These are phyloP conservation scores for Geopyxis carbonaria DNA, from an alignment of 495 filamentous ascomycete species.

Conservation along the genomic window DNA sequence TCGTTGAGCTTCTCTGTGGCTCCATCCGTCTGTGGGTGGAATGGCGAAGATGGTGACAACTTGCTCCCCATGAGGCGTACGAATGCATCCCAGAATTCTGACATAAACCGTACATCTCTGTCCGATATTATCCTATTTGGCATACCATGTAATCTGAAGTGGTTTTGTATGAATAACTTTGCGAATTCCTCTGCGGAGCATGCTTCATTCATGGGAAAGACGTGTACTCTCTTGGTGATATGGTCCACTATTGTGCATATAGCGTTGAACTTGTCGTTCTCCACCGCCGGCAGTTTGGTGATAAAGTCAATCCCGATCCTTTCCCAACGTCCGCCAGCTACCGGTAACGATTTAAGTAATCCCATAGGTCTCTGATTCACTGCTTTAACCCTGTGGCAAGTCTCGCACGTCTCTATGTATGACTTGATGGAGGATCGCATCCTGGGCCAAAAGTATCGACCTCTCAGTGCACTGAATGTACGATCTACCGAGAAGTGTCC, in stretches of 20 bases:
- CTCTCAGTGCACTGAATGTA: neutral
- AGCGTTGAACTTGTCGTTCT: neutral
- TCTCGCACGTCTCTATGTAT: constrained; percentile 1
- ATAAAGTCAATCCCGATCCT: constrained; percentile 8
- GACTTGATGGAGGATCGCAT: neutral
- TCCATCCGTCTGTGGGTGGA: constrained; percentile 4
- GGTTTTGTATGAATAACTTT: neutral
- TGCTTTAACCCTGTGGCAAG: neutral
- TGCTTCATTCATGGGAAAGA: neutral
- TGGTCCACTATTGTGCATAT: constrained; percentile 4
- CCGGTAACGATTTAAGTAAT: neutral
- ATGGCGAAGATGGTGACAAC: neutral
- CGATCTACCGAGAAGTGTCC: constrained; percentile 1
- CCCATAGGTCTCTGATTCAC: constrained; percentile 2
- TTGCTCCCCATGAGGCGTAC: neutral
- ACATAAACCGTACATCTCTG: neutral
- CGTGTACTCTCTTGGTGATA: constrained; percentile 3
- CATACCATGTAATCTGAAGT: neutral
- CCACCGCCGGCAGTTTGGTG: neutral
- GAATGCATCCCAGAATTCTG: neutral
- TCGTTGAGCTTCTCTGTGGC: neutral
- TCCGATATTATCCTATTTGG: constrained; percentile 2
- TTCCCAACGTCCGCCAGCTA: constrained; percentile 1
- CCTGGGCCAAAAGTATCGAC: constrained; percentile 2
- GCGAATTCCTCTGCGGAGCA: constrained; percentile 3